These are phyloP conservation scores for Mortierella sp. DNA, from an alignment of 371 early-diverging fungal genomes.

Conservation along the genomic window DNA sequence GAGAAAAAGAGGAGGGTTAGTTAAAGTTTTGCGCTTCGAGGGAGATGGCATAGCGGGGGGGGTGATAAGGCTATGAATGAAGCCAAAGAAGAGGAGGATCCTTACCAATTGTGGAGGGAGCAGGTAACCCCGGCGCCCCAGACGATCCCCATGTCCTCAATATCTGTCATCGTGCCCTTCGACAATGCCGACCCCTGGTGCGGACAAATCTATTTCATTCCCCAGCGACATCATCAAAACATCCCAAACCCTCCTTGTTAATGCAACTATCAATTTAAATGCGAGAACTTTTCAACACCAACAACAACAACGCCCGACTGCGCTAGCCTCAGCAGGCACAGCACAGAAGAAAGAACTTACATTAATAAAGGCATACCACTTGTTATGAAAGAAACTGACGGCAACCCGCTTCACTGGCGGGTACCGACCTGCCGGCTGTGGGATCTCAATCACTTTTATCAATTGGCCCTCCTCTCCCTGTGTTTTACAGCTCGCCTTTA, in stretches of 20 bases:
- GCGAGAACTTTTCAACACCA: too few species aligned
- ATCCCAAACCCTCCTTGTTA: not conserved
- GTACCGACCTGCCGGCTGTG: slow-evolving; percentile 52
- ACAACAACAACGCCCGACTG: too few species aligned
- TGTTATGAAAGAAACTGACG: slow-evolving; percentile 38
- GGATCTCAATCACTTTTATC: slow-evolving; percentile 52
- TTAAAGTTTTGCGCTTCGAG: not conserved
- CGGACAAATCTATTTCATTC: slow-evolving; percentile 45
- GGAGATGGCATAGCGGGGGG: too few species aligned
- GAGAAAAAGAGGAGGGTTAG: not conserved
- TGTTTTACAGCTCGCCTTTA: not conserved
- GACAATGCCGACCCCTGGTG: slow-evolving; percentile 55
- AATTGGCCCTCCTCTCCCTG: slow-evolving; percentile 29
- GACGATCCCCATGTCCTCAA: slow-evolving; percentile 58
- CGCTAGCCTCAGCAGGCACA: not conserved
- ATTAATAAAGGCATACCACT: slow-evolving; percentile 58
- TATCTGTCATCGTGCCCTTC: slow-evolving; percentile 49
- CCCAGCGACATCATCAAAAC: not conserved
- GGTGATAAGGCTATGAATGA: too few species aligned
- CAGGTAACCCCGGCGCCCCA: slow-evolving; percentile 57
- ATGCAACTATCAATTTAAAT: too few species aligned
- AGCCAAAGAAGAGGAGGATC: too few species aligned
- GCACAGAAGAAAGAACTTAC: slow-evolving; percentile 21
- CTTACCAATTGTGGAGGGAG: slow-evolving; percentile 48
- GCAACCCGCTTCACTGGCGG: slow-evolving; percentile 50